Percentiles rank a stretch among this genome's conserved stretches.
Conservation (phyloP, 371 early-diverging fungal species). For the Mucor indicus region DNA sequence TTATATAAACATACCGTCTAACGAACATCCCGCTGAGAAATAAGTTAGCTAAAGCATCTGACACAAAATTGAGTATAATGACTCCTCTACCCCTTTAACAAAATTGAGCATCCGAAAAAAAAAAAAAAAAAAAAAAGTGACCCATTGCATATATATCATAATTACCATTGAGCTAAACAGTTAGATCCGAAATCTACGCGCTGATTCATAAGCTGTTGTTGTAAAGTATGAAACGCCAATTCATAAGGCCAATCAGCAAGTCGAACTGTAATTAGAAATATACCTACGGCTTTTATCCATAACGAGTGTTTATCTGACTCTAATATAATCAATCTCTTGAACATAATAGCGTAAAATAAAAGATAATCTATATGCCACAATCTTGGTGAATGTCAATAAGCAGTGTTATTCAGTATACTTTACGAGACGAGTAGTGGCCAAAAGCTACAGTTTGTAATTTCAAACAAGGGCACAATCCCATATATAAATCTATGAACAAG, state of each 20-base stretch:
- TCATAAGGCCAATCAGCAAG: conserved; percentile 51
- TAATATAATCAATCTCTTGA: conserved; percentile 33
- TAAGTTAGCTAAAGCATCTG: conserved; percentile 36
- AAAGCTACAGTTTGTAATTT: conserved; percentile 35
- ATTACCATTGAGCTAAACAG: conserved; percentile 35
- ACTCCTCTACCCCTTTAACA: conserved; percentile 47
- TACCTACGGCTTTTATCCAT: conserved; percentile 36
- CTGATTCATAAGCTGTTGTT: conserved; percentile 22
- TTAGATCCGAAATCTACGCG: conserved; percentile 25
- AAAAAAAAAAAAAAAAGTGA: no score
- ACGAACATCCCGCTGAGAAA: conserved; percentile 52
- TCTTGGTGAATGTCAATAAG: no score
- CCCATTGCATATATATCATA: no score
- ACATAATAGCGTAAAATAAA: conserved; percentile 38
- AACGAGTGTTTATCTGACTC: conserved; percentile 30
- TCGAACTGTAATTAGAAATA: conserved; percentile 28
- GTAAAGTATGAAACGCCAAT: conserved; percentile 26
- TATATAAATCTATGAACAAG: conserved; percentile 40
- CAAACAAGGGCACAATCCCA: conserved; percentile 47
- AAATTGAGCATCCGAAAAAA: no score
- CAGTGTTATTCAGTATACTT: not conserved
- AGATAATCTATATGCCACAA: conserved; percentile 23
- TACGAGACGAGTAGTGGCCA: conserved; percentile 48
- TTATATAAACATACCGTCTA: no score
- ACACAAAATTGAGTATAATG: conserved; percentile 42